Evolutionary conservation across 2,329 filamentous ascomycete genomes (phyloP).

Genomic region (Neonectria sp.): DNA sequence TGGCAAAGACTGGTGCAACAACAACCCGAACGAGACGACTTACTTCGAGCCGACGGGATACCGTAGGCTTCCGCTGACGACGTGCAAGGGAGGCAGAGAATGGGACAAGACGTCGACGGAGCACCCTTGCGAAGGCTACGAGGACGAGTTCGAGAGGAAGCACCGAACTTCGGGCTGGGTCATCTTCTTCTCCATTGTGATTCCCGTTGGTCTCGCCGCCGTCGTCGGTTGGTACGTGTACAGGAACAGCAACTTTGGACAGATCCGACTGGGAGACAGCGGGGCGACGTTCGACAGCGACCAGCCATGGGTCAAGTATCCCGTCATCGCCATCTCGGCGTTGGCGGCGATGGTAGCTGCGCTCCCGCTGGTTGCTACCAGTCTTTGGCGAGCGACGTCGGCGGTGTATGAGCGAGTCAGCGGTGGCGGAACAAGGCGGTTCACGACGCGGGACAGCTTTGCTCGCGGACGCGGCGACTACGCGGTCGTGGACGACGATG

Average conservation of each 20-base stretch:
- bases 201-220: conserved; percentile 80
- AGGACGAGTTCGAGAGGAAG: conserved; percentile 83
- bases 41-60: conserved; percentile 92
- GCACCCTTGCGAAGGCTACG: conserved; percentile 80
- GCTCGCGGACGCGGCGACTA: conserved; percentile 91
- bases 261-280: conserved; percentile 88
- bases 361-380: conserved; percentile 79
- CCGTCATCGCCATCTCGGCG: conserved; percentile 80
- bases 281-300: conserved; percentile 73
- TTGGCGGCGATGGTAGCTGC: conserved; percentile 72
- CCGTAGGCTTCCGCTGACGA: conserved; percentile 90
- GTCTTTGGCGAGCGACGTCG: conserved; percentile 77
- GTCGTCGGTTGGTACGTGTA: conserved; percentile 88
- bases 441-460: conserved; percentile 92
- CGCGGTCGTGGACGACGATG: conserved; percentile 89
- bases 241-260: conserved; percentile 90
- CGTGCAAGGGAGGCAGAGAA: conserved; percentile 83
- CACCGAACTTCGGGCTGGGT: conserved; percentile 79
- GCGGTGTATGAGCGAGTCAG: conserved; percentile 67
- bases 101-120: conserved; percentile 75
- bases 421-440: conserved; percentile 75
- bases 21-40: conserved; percentile 78
- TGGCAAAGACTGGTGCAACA: conserved; percentile 65
- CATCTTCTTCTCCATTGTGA: conserved; percentile 87
- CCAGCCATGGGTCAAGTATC: conserved; percentile 84